A percentile compares a stretch with the other conserved stretches of the same genome.
These are phyloP conservation scores for Adansonia rubrostipa DNA, from an alignment of 441 rosid genomes.

Conservation along the genomic window DNA sequence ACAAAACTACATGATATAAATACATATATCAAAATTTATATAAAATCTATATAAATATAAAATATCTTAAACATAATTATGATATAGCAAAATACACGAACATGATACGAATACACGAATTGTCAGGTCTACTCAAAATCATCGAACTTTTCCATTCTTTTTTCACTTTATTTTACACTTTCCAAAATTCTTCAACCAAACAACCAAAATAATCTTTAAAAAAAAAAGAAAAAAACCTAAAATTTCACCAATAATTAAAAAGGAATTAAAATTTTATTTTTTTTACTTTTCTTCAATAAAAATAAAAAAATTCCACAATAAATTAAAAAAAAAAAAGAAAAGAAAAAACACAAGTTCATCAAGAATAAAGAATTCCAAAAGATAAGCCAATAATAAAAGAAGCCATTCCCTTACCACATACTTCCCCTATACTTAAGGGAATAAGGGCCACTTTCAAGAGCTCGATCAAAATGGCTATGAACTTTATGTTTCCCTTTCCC, in stretches of 20 bases:
- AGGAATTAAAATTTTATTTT: not conserved
- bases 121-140: no score
- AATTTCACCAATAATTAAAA: not conserved
- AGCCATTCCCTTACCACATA: slow-evolving; percentile 68
- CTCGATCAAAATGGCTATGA: slow-evolving; percentile 88
- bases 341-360: not conserved
- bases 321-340: not conserved
- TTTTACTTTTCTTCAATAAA: not conserved
- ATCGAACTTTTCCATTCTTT: no score
- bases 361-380: slow-evolving; percentile 18
- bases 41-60: no score
- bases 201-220: not conserved
- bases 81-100: no score
- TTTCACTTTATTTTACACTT: not conserved
- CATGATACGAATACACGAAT: no score
- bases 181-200: not conserved
- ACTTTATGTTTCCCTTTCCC: slow-evolving; percentile 87
- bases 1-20: no score
- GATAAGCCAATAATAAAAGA: not conserved
- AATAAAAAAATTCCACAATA: no score
- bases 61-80: no score
- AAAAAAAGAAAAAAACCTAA: not conserved
- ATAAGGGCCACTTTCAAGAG: slow-evolving; percentile 91
- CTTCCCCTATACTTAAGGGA: slow-evolving; percentile 90
- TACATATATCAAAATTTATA: not conserved